These are phyloP conservation scores for Ganoderma lingzhi DNA, from an alignment of 1,284 basidiomycete species.

Conservation along the genomic window DNA sequence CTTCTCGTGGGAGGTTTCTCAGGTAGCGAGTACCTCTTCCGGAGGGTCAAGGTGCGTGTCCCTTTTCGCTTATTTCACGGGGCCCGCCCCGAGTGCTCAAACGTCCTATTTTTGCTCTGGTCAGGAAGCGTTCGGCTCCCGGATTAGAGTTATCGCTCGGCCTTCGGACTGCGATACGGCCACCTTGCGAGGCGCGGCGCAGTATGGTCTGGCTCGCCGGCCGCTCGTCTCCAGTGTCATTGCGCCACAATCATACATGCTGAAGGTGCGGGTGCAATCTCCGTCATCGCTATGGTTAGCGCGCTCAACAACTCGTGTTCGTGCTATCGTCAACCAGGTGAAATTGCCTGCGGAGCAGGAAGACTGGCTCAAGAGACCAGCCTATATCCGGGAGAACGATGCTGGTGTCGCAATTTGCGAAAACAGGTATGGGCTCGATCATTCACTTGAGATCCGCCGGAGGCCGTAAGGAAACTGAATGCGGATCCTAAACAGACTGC, in stretches of 20 bases:
- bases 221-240: slow-evolving; percentile 81
- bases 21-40: slow-evolving; percentile 81
- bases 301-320: slow-evolving; percentile 2
- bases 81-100: neutral
- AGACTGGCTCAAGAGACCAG: slow-evolving; percentile 82
- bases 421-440: slow-evolving; percentile 62
- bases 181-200: slow-evolving; percentile 81
- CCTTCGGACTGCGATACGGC: slow-evolving; percentile 86
- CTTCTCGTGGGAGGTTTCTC: slow-evolving; percentile 88
- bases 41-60: slow-evolving; percentile 68
- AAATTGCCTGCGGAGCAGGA: slow-evolving; percentile 84
- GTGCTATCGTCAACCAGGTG: slow-evolving; percentile 53
- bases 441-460: slow-evolving; percentile 14
- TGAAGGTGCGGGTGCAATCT: slow-evolving; percentile 62
- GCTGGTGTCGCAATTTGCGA: slow-evolving; percentile 81
- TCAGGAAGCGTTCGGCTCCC: slow-evolving; percentile 68
- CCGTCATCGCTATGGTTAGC: neutral
- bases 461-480: slow-evolving; percentile 30
- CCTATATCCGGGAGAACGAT: slow-evolving; percentile 79
- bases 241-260: slow-evolving; percentile 80
- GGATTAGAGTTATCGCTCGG: slow-evolving; percentile 76
- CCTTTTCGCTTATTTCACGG: slow-evolving; percentile 3
- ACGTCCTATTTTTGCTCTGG: neutral
- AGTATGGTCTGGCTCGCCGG: slow-evolving; percentile 80
- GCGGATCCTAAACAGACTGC: slow-evolving; percentile 57